phyloP scores from a whole-genome alignment of 106 monocot genomes.

The Allium cepa region DNA sequence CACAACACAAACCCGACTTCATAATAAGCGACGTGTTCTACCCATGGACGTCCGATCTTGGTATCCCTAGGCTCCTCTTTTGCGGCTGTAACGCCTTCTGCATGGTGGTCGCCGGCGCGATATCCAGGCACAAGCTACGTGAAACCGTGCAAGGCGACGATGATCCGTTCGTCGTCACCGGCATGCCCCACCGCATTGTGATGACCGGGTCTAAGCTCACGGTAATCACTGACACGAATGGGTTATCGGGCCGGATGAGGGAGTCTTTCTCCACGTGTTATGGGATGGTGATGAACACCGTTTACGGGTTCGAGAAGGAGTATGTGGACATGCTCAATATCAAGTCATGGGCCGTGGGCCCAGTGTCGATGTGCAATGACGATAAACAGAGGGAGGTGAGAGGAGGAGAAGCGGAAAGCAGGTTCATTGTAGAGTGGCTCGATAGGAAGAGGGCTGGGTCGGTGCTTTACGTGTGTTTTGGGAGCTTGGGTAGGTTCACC shows the following conservation, averaged over 20 bases:
- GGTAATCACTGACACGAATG: background rate
- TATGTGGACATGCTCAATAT: background rate
- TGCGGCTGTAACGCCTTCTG: slow-evolving; percentile 10
- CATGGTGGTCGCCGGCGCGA: background rate
- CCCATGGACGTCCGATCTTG: slow-evolving; percentile 19
- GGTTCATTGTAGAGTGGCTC: background rate
- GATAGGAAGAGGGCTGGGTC: slow-evolving; percentile 1
- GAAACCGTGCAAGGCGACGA: background rate
- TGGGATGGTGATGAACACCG: slow-evolving; percentile 24
- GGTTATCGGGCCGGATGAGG: background rate
- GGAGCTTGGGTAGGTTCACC: background rate
- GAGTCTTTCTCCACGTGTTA: slow-evolving; percentile 1
- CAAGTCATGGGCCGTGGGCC: slow-evolving; percentile 29
- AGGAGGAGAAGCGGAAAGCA: background rate
- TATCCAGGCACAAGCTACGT: background rate
- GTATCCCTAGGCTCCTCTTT: slow-evolving; percentile 24
- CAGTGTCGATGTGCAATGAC: slow-evolving; percentile 16
- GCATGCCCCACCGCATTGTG: slow-evolving; percentile 16
- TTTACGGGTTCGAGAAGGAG: slow-evolving; percentile 18
- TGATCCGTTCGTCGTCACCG: slow-evolving; percentile 15
- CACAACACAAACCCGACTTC: slow-evolving; percentile 13
- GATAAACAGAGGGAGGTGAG: background rate
- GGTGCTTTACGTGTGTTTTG: slow-evolving; percentile 7
- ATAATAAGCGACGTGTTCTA: slow-evolving; percentile 23
- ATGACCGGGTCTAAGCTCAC: slow-evolving; percentile 13